Conservation (phyloP, 345 rosid genomes). For the Syzygium aromaticum region DNA sequence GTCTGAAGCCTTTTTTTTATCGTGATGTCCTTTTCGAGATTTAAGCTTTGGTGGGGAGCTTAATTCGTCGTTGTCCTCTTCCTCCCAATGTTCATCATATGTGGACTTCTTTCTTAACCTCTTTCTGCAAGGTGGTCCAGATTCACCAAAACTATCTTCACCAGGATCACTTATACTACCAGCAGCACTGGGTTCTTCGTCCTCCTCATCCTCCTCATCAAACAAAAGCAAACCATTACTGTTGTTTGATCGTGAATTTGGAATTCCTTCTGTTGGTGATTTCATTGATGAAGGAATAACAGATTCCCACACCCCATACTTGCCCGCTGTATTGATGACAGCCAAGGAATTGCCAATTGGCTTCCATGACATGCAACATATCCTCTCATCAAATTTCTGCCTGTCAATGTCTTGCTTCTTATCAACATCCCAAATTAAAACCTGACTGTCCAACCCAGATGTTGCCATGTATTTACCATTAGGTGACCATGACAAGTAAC, state of each 20-base stretch:
- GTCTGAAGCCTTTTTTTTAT: slow-evolving; percentile 27
- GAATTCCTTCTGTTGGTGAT: slow-evolving; percentile 73
- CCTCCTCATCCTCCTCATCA: slow-evolving; percentile 59
- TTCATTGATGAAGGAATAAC: slow-evolving; percentile 90
- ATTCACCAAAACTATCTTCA: slow-evolving; percentile 52
- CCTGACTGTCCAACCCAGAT: slow-evolving; percentile 76
- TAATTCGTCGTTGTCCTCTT: slow-evolving; percentile 32
- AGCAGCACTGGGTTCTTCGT: slow-evolving; percentile 38
- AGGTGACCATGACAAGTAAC: slow-evolving; percentile 83
- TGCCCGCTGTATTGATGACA: slow-evolving; percentile 71
- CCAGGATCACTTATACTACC: slow-evolving; percentile 63
- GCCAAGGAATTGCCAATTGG: slow-evolving; percentile 83
- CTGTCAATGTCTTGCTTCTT: slow-evolving; percentile 83
- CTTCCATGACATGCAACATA: slow-evolving; percentile 89
- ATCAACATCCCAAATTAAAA: slow-evolving; percentile 84
- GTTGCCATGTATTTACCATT: slow-evolving; percentile 94
- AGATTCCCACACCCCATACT: slow-evolving; percentile 83
- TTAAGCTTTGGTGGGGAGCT: slow-evolving; percentile 28
- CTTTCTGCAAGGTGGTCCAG: slow-evolving; percentile 55
- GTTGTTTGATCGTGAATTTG: slow-evolving; percentile 44
- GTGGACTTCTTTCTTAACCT: slow-evolving; percentile 47
- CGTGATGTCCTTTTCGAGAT: slow-evolving; percentile 23
- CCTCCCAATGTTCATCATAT: slow-evolving; percentile 34
- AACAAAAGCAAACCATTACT: slow-evolving; percentile 61
- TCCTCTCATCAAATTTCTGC: slow-evolving; percentile 67